Conservation (phyloP, 805 yeast genomes). For the Naumovozyma castellii region DNA sequence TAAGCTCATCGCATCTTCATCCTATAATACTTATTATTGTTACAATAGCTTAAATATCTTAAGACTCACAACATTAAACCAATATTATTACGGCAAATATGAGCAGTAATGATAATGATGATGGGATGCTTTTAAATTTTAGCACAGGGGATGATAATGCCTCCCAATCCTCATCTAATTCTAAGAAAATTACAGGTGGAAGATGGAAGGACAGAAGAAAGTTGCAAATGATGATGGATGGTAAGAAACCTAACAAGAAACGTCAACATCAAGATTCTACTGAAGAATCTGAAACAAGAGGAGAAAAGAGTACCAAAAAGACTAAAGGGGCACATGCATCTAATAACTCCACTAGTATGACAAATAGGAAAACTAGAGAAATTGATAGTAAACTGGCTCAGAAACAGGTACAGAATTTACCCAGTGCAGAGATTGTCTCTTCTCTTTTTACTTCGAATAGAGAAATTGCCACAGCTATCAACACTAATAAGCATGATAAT, state of each 20-base stretch:
- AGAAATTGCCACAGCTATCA: constrained; percentile 32
- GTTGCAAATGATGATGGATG: constrained; percentile 41
- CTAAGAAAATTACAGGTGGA: constrained; percentile 54
- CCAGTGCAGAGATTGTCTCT: constrained; percentile 53
- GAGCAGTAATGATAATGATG: constrained; percentile 18
- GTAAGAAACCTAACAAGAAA: constrained; percentile 29
- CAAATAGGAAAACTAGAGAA: constrained; percentile 4
- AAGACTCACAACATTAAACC: no score
- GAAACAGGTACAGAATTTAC: constrained; percentile 7
- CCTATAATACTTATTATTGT: background rate
- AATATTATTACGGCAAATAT: no score
- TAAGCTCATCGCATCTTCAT: background rate
- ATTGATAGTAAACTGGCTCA: constrained; percentile 3
- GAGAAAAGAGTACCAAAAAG: background rate
- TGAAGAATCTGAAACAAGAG: background rate
- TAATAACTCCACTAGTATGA: constrained; percentile 2
- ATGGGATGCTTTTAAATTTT: constrained; percentile 58
- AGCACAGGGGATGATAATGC: constrained; percentile 33
- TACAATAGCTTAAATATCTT: no score
- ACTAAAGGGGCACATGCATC: constrained; percentile 9
- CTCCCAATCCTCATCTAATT: constrained; percentile 13
- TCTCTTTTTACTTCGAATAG: constrained; percentile 74
- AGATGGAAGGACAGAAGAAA: constrained; percentile 75
- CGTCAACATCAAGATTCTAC: constrained; percentile 2
- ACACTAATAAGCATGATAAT: constrained; percentile 33